Conservation (phyloP, 1,284 basidiomycete genomes). For the Ganoderma lucidum region DNA sequence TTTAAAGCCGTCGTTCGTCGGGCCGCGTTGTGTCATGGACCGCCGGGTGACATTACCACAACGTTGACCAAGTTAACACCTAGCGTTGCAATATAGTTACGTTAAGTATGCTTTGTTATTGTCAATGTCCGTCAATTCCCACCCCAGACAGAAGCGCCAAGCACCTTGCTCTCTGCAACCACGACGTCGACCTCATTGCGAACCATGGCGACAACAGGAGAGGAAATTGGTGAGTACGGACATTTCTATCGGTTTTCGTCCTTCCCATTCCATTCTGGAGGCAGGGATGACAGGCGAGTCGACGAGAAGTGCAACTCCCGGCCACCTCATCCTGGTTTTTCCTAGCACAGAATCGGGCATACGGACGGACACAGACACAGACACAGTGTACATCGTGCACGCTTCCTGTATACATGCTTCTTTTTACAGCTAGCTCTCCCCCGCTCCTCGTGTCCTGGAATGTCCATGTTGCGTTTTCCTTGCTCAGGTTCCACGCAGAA, state of each 20-base stretch:
- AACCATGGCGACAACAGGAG: slow-evolving; percentile 33
- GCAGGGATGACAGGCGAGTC: slow-evolving; percentile 34
- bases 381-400: slow-evolving; percentile 13
- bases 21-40: too few relatives aligned
- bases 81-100: not conserved
- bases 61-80: too few relatives aligned
- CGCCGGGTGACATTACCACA: too few relatives aligned
- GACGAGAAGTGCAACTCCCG: slow-evolving; percentile 25
- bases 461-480: slow-evolving; percentile 14
- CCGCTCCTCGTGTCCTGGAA: slow-evolving; percentile 41
- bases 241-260: slow-evolving; percentile 22
- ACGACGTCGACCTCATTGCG: slow-evolving; percentile 4
- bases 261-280: slow-evolving; percentile 37
- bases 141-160: not conserved
- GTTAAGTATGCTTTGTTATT: not conserved
- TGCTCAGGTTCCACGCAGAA: not conserved
- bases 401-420: slow-evolving; percentile 5
- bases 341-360: slow-evolving; percentile 33
- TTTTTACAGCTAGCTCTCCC: slow-evolving; percentile 57
- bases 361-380: slow-evolving; percentile 9
- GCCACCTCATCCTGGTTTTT: slow-evolving; percentile 36
- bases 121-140: not conserved
- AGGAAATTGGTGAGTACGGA: slow-evolving; percentile 34
- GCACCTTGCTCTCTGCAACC: slow-evolving; percentile 10
- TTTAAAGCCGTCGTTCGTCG: not conserved